phyloP scores from a whole-genome alignment of 495 filamentous ascomycete genomes.

The Amniculicola lignicola region DNA sequence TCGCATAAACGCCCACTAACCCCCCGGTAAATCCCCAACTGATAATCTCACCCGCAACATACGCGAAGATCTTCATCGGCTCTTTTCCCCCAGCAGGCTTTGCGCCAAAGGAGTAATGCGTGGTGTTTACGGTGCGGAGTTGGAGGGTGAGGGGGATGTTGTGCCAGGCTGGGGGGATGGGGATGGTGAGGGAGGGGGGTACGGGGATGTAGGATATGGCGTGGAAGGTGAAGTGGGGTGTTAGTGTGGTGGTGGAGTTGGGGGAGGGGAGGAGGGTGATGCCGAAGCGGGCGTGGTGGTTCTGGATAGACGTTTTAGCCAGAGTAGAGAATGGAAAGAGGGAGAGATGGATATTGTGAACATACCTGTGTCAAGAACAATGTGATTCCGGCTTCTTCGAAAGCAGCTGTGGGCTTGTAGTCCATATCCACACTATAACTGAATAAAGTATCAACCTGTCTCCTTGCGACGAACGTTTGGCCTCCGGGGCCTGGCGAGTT shows the following conservation, averaged over 20 bases:
- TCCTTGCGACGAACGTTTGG: constrained; percentile 49
- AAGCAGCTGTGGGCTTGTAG: constrained; percentile 40
- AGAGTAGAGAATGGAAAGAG: neutral
- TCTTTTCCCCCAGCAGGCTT: constrained; percentile 39
- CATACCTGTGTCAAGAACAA: constrained; percentile 45
- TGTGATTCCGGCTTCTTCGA: constrained; percentile 39
- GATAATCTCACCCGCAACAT: constrained; percentile 44
- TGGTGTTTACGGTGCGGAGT: constrained; percentile 47
- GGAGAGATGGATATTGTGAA: neutral
- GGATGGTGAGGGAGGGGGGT: constrained; percentile 40
- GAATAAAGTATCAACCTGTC: constrained; percentile 53
- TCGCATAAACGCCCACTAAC: constrained; percentile 52
- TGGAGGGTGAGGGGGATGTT: constrained; percentile 41
- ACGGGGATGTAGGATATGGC: constrained; percentile 22
- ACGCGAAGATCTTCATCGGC: constrained; percentile 40
- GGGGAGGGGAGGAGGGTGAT: constrained; percentile 36
- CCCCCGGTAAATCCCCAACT: constrained; percentile 53
- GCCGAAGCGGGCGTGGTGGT: constrained; percentile 53
- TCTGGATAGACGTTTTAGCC: constrained; percentile 37
- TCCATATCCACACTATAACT: constrained; percentile 46
- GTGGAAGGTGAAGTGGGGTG: constrained; percentile 30
- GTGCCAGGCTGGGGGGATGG: constrained; percentile 44
- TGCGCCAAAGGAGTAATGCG: constrained; percentile 48
- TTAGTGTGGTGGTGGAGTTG: constrained; percentile 6
- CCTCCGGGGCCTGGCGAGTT: constrained; percentile 32